Percentiles rank a stretch among this genome's conserved stretches.
These are phyloP conservation scores for Populus pruinosa DNA, from an alignment of 345 rosid species.

Conservation along the genomic window DNA sequence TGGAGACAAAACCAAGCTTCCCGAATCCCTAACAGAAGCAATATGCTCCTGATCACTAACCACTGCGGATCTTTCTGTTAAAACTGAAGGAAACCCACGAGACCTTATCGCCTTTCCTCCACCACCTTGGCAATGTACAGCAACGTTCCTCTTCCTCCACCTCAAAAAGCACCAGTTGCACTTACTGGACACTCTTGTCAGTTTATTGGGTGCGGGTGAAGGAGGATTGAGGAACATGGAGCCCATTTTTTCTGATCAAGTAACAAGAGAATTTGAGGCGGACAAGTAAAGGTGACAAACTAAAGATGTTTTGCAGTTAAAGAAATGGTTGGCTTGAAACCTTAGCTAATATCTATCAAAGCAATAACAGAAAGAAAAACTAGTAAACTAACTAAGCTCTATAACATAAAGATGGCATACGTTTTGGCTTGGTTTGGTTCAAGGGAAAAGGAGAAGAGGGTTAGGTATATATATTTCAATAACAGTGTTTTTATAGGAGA, in stretches of 20 bases:
- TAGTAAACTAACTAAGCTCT: slow-evolving; percentile 50
- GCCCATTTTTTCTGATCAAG: slow-evolving; percentile 55
- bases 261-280: slow-evolving; percentile 28
- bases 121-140: slow-evolving; percentile 49
- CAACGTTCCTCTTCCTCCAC: slow-evolving; percentile 25
- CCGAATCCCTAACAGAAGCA: slow-evolving; percentile 47
- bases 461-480: slow-evolving; percentile 25
- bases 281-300: slow-evolving; percentile 18
- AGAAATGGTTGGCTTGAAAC: slow-evolving; percentile 43
- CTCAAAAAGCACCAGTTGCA: slow-evolving; percentile 24
- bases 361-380: slow-evolving; percentile 11
- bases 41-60: slow-evolving; percentile 35
- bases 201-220: slow-evolving; percentile 30
- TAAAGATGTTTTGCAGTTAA: slow-evolving; percentile 33
- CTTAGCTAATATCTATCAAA: slow-evolving; percentile 34
- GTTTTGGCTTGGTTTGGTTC: slow-evolving; percentile 31
- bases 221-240: slow-evolving; percentile 62
- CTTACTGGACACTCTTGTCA: slow-evolving; percentile 16
- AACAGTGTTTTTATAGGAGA: background rate
- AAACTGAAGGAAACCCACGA: slow-evolving; percentile 45
- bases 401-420: slow-evolving; percentile 32
- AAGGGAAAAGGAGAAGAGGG: slow-evolving; percentile 35
- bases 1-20: slow-evolving; percentile 54
- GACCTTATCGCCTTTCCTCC: slow-evolving; percentile 39
- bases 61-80: slow-evolving; percentile 43